A percentile compares a stretch with the other conserved stretches of the same genome.
Evolutionary conservation across 495 filamentous ascomycete genomes (phyloP).

Genomic region (Aspergillus panamensis): DNA sequence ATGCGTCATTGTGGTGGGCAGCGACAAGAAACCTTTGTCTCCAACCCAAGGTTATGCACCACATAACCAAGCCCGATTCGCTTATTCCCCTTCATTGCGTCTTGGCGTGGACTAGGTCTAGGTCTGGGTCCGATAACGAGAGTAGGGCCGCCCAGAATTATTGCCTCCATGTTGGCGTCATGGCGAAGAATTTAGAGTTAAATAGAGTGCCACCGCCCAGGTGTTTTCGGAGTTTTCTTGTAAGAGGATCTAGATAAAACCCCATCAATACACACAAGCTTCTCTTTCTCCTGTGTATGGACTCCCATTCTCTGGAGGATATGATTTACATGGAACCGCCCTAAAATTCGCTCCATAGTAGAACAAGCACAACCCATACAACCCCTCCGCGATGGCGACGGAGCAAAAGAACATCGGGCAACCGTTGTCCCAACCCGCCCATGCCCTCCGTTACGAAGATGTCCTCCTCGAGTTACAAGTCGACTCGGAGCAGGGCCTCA

Average conservation of each 20-base stretch:
- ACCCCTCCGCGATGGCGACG: slow-evolving; percentile 22
- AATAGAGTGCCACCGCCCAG: slow-evolving; percentile 10
- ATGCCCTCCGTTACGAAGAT: slow-evolving; percentile 54
- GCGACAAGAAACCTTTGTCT: slow-evolving; percentile 9
- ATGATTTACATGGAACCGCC: slow-evolving; percentile 39
- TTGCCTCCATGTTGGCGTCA: slow-evolving; percentile 11
- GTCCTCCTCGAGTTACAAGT: slow-evolving; percentile 56
- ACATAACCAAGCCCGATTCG: slow-evolving; percentile 7
- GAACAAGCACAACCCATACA: slow-evolving; percentile 13
- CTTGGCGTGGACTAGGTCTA: slow-evolving; percentile 13
- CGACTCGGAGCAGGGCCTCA: slow-evolving; percentile 60
- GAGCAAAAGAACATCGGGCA: slow-evolving; percentile 19
- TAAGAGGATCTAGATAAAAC: slow-evolving; percentile 13
- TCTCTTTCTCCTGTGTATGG: slow-evolving; percentile 26
- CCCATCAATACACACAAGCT: slow-evolving; percentile 1
- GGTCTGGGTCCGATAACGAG: slow-evolving; percentile 6
- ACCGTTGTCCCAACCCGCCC: slow-evolving; percentile 57
- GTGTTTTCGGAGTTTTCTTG: background rate
- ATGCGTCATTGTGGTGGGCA: slow-evolving; percentile 22
- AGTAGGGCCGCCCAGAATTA: background rate
- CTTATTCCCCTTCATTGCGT: slow-evolving; percentile 10
- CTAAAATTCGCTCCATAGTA: slow-evolving; percentile 30
- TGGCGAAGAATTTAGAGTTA: slow-evolving; percentile 14
- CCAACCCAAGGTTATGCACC: slow-evolving; percentile 9
- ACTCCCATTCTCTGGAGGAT: slow-evolving; percentile 36